Percentiles rank a stretch among this genome's conserved stretches.
Evolutionary conservation across 176 grass and related monocot genomes (phyloP).

Genomic region (Cymbopogon citratus): DNA sequence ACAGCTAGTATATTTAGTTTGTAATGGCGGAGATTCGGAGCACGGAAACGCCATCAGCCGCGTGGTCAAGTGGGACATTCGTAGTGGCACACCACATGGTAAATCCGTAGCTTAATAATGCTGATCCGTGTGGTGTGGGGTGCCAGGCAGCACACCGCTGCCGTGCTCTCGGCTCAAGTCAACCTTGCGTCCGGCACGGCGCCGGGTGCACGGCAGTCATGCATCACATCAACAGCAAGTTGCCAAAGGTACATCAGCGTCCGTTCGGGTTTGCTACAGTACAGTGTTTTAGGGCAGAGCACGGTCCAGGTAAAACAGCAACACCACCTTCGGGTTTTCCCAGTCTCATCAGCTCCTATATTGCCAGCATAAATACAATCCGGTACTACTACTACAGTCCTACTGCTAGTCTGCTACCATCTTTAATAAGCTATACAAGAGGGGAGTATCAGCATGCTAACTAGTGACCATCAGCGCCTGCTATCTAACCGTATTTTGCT

Average conservation of each 20-base stretch:
- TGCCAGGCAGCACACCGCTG: not conserved
- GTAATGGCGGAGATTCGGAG: not conserved
- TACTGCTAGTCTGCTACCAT: not conserved
- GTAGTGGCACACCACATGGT: not conserved
- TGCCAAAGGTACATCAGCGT: not conserved
- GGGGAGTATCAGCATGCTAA: not conserved
- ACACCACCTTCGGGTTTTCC: slow-evolving; percentile 22
- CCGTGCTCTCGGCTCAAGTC: not conserved
- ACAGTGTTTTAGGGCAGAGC: not conserved
- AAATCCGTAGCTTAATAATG: not conserved
- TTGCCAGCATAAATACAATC: slow-evolving; percentile 4
- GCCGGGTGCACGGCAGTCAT: not conserved
- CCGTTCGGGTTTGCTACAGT: not conserved
- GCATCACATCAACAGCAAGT: not conserved
- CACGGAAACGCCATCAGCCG: not conserved
- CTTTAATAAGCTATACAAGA: slow-evolving; percentile 31
- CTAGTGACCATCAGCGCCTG: not conserved
- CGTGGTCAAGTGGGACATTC: not conserved
- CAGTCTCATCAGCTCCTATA: not conserved
- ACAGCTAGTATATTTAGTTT: not conserved
- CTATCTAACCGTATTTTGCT: not conserved
- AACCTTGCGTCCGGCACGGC: not conserved
- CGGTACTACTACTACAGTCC: not conserved
- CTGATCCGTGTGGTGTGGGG: not conserved
- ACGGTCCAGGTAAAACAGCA: slow-evolving; percentile 13